Evolutionary conservation across 805 yeast species (phyloP).

Genomic region (Ogataea naganishii): DNA sequence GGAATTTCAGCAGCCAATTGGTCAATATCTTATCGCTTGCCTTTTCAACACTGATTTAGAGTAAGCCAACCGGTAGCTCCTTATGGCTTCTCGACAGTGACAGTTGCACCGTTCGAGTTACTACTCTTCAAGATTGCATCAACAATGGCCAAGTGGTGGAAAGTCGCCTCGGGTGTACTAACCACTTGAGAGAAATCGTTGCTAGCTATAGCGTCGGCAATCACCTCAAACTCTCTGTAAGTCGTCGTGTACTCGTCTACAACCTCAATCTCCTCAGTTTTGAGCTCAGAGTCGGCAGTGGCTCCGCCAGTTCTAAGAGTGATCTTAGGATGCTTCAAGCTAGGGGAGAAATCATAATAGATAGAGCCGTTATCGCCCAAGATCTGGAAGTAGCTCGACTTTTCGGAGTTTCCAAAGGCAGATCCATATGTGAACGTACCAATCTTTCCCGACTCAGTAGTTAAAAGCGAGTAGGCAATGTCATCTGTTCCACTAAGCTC

Average conservation of each 20-base stretch:
- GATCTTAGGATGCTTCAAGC: constrained; percentile 28
- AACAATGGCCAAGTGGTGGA: constrained; percentile 87
- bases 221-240: constrained; percentile 36
- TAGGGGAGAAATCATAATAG: constrained; percentile 56
- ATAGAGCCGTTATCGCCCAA: constrained; percentile 77
- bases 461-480: constrained; percentile 61
- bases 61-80: too few relatives aligned
- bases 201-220: constrained; percentile 27
- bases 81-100: constrained; percentile 21
- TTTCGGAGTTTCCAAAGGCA: constrained; percentile 75
- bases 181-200: constrained; percentile 14
- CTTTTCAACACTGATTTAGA: too few relatives aligned
- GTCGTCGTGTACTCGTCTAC: constrained; percentile 35
- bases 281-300: constrained; percentile 39
- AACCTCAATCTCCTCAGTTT: constrained; percentile 24
- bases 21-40: too few relatives aligned
- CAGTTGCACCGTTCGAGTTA: constrained; percentile 30
- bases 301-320: constrained; percentile 43
- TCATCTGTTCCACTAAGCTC: constrained; percentile 78
- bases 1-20: too few relatives aligned
- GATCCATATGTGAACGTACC: constrained; percentile 88
- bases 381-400: constrained; percentile 56
- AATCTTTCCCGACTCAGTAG: constrained; percentile 49
- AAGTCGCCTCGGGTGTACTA: constrained; percentile 64
- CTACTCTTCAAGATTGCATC: constrained; percentile 80